A percentile compares a stretch with the other conserved stretches of the same genome.
Conservation (phyloP, 2,329 filamentous ascomycete species). For the Fusarium annulatum region DNA sequence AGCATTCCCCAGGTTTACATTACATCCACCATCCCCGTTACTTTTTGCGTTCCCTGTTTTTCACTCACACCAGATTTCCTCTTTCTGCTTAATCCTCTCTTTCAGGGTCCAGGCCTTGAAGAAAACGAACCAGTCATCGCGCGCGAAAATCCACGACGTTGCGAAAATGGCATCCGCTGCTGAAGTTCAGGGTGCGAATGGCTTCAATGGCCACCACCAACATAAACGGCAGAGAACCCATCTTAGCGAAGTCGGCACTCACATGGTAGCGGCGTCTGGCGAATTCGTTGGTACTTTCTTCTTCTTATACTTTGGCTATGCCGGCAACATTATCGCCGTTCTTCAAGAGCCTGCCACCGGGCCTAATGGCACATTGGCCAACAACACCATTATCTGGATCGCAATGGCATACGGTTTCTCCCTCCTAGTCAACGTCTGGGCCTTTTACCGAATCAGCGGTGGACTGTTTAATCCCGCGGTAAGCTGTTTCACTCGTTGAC, state of each 20-base stretch:
- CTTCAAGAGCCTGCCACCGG: slow-evolving; percentile 24
- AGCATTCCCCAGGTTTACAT: not conserved
- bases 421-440: slow-evolving; percentile 63
- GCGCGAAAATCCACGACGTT: too few species aligned
- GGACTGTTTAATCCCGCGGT: slow-evolving; percentile 56
- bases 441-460: slow-evolving; percentile 63
- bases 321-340: slow-evolving; percentile 36
- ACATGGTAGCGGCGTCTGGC: slow-evolving; percentile 39
- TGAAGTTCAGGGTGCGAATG: not conserved
- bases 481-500: not conserved
- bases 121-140: not conserved
- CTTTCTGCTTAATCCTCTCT: not conserved
- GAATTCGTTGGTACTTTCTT: slow-evolving; percentile 38
- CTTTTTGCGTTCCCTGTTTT: slow-evolving; percentile 12
- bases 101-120: not conserved
- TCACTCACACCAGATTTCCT: not conserved
- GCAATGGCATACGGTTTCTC: slow-evolving; percentile 46
- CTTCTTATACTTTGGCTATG: slow-evolving; percentile 42
- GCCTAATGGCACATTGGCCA: slow-evolving; percentile 17
- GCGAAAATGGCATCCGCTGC: slow-evolving; percentile 14
- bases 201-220: not conserved
- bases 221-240: slow-evolving; percentile 8
- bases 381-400: slow-evolving; percentile 29
- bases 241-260: slow-evolving; percentile 27
- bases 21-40: not conserved